Percentiles rank a stretch among this genome's conserved stretches.
phyloP scores from a whole-genome alignment of 2,329 filamentous ascomycete species.

The Plenodomus biglobosus region DNA sequence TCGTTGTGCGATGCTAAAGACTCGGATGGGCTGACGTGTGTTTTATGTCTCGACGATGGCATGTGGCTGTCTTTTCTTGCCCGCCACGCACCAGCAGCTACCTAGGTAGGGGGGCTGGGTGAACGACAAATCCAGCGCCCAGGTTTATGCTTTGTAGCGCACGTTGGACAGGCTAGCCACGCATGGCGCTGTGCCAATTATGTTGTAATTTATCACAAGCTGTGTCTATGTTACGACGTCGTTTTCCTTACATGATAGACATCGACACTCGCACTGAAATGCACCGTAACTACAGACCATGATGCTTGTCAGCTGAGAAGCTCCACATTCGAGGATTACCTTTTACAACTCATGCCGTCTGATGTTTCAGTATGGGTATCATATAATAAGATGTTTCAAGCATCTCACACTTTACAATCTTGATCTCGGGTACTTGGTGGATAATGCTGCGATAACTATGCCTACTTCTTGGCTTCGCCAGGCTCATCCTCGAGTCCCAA shows the following conservation, averaged over 20 bases:
- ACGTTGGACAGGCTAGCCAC: not conserved
- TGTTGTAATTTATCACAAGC: too few species aligned
- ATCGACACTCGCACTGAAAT: not conserved
- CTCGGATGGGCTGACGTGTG: not conserved
- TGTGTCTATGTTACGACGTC: not conserved
- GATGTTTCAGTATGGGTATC: not conserved
- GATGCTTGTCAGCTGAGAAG: not conserved
- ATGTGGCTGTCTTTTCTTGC: not conserved
- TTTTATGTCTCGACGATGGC: not conserved
- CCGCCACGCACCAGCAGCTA: not conserved
- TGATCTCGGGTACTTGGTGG: not conserved
- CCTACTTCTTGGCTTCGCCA: not conserved
- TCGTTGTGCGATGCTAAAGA: too few species aligned
- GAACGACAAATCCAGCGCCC: not conserved
- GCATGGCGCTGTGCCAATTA: too few species aligned
- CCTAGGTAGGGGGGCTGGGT: too few species aligned
- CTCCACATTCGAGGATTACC: not conserved
- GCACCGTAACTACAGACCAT: not conserved
- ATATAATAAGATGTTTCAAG: not conserved
- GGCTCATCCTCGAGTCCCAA: conserved; percentile 38
- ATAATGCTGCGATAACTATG: not conserved
- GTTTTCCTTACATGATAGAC: not conserved
- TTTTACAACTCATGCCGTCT: not conserved
- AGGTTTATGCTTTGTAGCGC: not conserved
- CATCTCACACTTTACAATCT: not conserved